Percentiles rank a stretch among this genome's conserved stretches.
phyloP scores from a whole-genome alignment of 768 basidiomycete species.

The Lactarius hengduanensis region DNA sequence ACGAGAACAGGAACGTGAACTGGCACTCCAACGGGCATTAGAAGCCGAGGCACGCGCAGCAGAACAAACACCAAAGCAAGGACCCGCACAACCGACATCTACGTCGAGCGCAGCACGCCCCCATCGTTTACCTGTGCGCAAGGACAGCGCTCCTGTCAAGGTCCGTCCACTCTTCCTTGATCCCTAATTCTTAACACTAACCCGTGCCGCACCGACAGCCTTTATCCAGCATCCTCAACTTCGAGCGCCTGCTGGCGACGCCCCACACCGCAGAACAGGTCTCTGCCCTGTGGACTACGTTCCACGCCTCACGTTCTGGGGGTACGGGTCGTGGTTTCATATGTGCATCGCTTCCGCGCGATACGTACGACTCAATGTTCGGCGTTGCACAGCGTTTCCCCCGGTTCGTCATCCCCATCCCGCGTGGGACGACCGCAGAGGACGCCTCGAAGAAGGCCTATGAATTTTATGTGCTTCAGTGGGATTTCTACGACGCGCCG shows the following conservation, averaged over 20 bases:
- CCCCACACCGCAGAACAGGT: slow-evolving; percentile 75
- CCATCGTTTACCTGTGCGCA: slow-evolving; percentile 38
- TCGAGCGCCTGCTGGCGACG: slow-evolving; percentile 61
- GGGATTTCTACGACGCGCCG: slow-evolving; percentile 80
- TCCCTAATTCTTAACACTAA: slow-evolving; percentile 9
- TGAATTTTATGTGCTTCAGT: slow-evolving; percentile 87
- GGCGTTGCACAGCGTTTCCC: slow-evolving; percentile 63
- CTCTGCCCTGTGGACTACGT: slow-evolving; percentile 82
- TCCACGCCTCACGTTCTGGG: slow-evolving; percentile 77
- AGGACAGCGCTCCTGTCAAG: slow-evolving; percentile 69
- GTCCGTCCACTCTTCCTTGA: slow-evolving; percentile 36
- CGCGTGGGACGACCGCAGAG: slow-evolving; percentile 44
- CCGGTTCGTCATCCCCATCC: slow-evolving; percentile 79
- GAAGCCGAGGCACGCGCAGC: slow-evolving; percentile 26
- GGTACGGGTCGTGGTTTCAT: slow-evolving; percentile 83
- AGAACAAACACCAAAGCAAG: slow-evolving; percentile 4
- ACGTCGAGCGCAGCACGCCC: slow-evolving; percentile 20
- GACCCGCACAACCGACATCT: slow-evolving; percentile 20
- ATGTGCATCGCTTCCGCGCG: slow-evolving; percentile 76
- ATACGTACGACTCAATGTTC: slow-evolving; percentile 71
- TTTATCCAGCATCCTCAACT: slow-evolving; percentile 75
- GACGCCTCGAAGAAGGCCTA: slow-evolving; percentile 45
- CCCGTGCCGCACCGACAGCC: slow-evolving; percentile 49
- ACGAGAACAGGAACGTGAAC: slow-evolving; percentile 19
- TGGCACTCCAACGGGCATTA: slow-evolving; percentile 18